Evolutionary conservation across 2,329 filamentous ascomycete species (phyloP).

Genomic region (Sordariomycetes sp.): DNA sequence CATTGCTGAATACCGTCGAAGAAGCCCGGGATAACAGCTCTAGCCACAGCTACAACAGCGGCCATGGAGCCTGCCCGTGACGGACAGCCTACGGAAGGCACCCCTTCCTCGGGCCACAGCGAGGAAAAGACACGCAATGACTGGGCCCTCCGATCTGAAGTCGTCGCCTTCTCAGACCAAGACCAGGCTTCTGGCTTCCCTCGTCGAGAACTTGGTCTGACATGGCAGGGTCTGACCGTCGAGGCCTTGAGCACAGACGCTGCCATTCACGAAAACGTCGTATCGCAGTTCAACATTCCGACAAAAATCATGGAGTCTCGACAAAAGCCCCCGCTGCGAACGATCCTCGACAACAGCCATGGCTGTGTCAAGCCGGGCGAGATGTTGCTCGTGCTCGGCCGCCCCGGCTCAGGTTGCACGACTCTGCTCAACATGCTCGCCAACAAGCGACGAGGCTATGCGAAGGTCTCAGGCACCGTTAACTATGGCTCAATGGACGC

Average conservation of each 20-base stretch:
- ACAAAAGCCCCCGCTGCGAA: conserved; percentile 49
- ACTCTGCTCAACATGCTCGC: conserved; percentile 18
- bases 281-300: conserved; percentile 48
- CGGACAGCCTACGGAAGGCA: not conserved
- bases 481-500: conserved; percentile 16
- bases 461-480: conserved; percentile 14
- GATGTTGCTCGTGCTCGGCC: conserved; percentile 23
- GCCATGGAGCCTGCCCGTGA: not conserved
- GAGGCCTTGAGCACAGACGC: conserved; percentile 52
- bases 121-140: not conserved
- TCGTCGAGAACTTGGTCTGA: conserved; percentile 46
- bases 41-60: not conserved
- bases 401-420: conserved; percentile 21
- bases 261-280: conserved; percentile 55
- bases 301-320: conserved; percentile 42
- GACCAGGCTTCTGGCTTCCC: not conserved
- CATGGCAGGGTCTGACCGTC: conserved; percentile 56
- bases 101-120: not conserved
- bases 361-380: conserved; percentile 43
- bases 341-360: conserved; percentile 55
- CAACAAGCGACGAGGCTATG: conserved; percentile 17
- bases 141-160: not conserved
- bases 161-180: not conserved
- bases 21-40: not conserved
- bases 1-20: not conserved